phyloP scores from a whole-genome alignment of 2,329 filamentous ascomycete genomes.

The Biscogniauxia sp. region DNA sequence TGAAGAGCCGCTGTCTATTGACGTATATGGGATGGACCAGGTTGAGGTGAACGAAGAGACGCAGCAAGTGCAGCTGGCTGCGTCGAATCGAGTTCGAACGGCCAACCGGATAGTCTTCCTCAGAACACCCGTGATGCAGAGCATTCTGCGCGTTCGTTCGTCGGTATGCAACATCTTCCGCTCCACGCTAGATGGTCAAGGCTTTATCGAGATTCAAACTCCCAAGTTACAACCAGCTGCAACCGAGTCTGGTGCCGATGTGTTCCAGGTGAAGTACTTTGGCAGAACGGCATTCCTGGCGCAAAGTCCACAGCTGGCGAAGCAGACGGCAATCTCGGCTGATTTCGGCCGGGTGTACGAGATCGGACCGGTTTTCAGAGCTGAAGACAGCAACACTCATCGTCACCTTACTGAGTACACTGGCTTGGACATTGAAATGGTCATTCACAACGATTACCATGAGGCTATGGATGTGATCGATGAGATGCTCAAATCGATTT shows the following conservation, averaged over 20 bases:
- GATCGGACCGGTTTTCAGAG: slow-evolving; percentile 85
- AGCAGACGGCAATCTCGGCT: slow-evolving; percentile 88
- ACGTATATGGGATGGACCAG: slow-evolving; percentile 47
- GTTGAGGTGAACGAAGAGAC: slow-evolving; percentile 35
- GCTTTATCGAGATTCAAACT: slow-evolving; percentile 91
- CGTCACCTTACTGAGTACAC: slow-evolving; percentile 94
- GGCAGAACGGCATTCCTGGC: slow-evolving; percentile 82
- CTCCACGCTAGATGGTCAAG: slow-evolving; percentile 66
- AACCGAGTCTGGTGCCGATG: slow-evolving; percentile 86
- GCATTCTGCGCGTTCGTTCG: slow-evolving; percentile 83
- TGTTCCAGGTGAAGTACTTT: slow-evolving; percentile 93
- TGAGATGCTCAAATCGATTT: slow-evolving; percentile 75
- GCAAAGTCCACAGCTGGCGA: slow-evolving; percentile 87
- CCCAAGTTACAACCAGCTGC: slow-evolving; percentile 88
- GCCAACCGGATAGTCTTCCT: slow-evolving; percentile 80
- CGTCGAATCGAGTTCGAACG: slow-evolving; percentile 66
- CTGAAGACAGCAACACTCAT: slow-evolving; percentile 94
- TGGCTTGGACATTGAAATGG: slow-evolving; percentile 90
- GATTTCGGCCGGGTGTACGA: slow-evolving; percentile 91
- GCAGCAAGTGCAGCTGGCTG: slow-evolving; percentile 55
- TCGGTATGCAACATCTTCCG: slow-evolving; percentile 80
- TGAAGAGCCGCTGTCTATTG: slow-evolving; percentile 45
- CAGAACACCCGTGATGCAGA: slow-evolving; percentile 80
- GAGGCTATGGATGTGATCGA: slow-evolving; percentile 81
- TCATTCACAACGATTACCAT: slow-evolving; percentile 83